Base-by-base conservation (phyloP, 306 rosid species). In the Ormosia emarginata region DNA sequence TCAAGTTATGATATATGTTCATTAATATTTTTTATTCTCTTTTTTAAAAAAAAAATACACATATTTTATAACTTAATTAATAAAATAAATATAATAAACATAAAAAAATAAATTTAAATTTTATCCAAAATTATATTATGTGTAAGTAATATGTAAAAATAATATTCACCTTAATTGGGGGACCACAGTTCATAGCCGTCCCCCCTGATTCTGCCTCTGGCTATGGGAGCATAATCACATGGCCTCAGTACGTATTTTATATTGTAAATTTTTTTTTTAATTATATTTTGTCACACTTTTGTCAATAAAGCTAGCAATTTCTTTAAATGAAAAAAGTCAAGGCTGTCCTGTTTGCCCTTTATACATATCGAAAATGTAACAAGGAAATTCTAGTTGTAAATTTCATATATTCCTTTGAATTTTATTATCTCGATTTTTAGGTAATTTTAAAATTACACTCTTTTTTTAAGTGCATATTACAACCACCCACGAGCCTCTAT, bases 151-250 rank as follows among this genome's bases (percentile, higher is more conserved):
- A n/a, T n/a, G n/a, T n/a, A n/a, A n/a, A n/a, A n/a, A n/a, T n/a
- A n/a, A n/a, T n/a, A n/a, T n/a, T n/a, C n/a, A n/a, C n/a, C n/a
- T n/a, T n/a, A n/a, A n/a, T n/a, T n/a, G n/a, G n/a, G n/a, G n/a
- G n/a, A n/a, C n/a, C n/a, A n/a, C n/a, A n/a, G n/a, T n/a, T n/a
- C n/a, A n/a, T n/a, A n/a, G n/a, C n/a, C n/a, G n/a, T n/a, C n/a
- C n/a, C n/a, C n/a, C n/a, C n/a, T n/a, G n/a, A n/a, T n/a, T n/a
- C n/a, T n/a, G n/a, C n/a, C n/a, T n/a, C n/a, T n/a, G n/a, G n/a
- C n/a, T n/a, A n/a, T n/a, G n/a, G n/a, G n/a, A 67, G 47, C 79
- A 68, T 40, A 34, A n/a, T 84, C 70, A 78, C 44, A 70, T 32
- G 67, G 61, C 44, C 79, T 39, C 15, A 40, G 59, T 4, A 24